phyloP scores from a whole-genome alignment of 139 green algal species.

The Diplosphaera chodatii region DNA sequence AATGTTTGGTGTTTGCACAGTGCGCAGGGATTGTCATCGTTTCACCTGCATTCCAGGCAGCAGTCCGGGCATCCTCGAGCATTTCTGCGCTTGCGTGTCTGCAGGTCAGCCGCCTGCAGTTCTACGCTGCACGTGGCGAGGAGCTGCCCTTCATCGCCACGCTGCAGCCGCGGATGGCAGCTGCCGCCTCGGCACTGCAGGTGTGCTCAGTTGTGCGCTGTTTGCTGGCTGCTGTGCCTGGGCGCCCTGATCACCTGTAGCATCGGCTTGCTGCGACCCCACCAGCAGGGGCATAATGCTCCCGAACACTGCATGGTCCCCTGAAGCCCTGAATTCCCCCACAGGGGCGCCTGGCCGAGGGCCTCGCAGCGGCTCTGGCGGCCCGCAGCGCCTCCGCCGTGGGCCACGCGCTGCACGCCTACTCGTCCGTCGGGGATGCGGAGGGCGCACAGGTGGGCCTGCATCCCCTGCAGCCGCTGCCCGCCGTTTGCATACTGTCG shows the following conservation, averaged over 20 bases:
- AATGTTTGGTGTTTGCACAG: too few relatives aligned
- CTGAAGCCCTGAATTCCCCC: background rate
- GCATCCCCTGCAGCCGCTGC: too few relatives aligned
- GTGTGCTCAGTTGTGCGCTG: background rate
- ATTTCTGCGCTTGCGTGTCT: too few relatives aligned
- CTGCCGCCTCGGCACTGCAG: constrained; percentile 34
- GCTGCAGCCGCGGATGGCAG: constrained; percentile 59
- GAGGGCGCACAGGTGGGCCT: constrained; percentile 35
- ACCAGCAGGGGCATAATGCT: too few relatives aligned
- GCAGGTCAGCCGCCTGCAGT: constrained; percentile 71
- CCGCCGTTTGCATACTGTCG: too few relatives aligned
- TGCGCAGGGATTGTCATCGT: too few relatives aligned
- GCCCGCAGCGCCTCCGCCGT: constrained; percentile 28
- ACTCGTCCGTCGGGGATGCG: constrained; percentile 57
- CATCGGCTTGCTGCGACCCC: too few relatives aligned
- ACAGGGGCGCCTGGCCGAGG: constrained; percentile 32
- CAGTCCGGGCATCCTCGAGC: too few relatives aligned
- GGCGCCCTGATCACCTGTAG: too few relatives aligned
- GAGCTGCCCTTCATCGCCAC: constrained; percentile 67
- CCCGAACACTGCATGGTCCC: background rate
- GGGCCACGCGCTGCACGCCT: constrained; percentile 73
- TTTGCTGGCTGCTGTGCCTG: too few relatives aligned
- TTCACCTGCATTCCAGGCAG: too few relatives aligned
- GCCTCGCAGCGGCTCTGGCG: constrained; percentile 43
- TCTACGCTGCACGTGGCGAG: constrained; percentile 57